These are phyloP conservation scores for Daldinia vernicosa DNA, from an alignment of 495 filamentous ascomycete species.

Conservation along the genomic window DNA sequence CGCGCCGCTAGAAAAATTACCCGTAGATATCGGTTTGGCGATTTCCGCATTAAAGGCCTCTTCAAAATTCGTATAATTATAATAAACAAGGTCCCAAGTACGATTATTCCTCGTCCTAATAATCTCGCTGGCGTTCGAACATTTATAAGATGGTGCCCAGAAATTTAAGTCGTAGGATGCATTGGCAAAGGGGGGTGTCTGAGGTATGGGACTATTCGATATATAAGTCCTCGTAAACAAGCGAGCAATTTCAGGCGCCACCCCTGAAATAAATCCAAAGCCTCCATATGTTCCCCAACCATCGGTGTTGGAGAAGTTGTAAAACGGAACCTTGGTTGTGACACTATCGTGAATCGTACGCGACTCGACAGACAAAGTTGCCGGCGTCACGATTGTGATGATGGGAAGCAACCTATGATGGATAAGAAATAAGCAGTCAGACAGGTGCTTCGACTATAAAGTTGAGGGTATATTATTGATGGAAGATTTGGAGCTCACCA, in stretches of 20 bases:
- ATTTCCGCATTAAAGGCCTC: not conserved
- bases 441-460: not conserved
- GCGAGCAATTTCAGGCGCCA: conserved; percentile 25
- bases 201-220: conserved; percentile 17
- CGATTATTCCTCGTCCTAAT: conserved; percentile 13
- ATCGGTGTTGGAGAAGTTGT: conserved; percentile 17
- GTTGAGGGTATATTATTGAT: not conserved
- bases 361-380: not conserved
- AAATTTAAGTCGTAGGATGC: conserved; percentile 30
- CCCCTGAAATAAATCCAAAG: conserved; percentile 6
- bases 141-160: conserved; percentile 36
- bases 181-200: conserved; percentile 19
- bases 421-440: not conserved
- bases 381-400: not conserved
- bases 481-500: not conserved
- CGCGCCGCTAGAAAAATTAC: not conserved
- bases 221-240: conserved; percentile 30
- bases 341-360: not conserved
- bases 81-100: conserved; percentile 12
- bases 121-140: conserved; percentile 13
- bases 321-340: conserved; percentile 4
- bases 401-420: not conserved
- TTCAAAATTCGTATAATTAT: not conserved
- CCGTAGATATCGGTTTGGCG: not conserved
- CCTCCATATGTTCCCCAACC: conserved; percentile 21